Percentiles rank a stretch among this genome's conserved stretches.
These are phyloP conservation scores for Stellera chamaejasme DNA, from an alignment of 345 rosid genomes.

Conservation along the genomic window DNA sequence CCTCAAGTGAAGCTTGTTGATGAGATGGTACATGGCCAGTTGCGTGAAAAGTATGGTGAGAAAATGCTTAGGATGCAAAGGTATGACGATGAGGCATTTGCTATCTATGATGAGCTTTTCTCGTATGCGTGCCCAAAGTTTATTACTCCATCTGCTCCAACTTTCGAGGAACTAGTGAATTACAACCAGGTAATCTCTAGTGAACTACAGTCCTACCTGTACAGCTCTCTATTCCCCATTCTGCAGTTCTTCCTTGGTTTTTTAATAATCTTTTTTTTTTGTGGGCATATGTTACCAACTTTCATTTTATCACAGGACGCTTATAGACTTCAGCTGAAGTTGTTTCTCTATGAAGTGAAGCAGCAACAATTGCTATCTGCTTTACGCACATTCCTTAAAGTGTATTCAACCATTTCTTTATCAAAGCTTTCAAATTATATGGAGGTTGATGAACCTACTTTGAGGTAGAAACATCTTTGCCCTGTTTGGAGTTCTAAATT, in stretches of 20 bases:
- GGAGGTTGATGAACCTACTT: slow-evolving; percentile 90
- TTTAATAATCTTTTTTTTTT: not conserved
- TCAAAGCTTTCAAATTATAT: slow-evolving; percentile 82
- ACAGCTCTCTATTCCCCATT: not conserved
- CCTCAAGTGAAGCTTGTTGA: slow-evolving; percentile 91
- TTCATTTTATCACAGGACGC: slow-evolving; percentile 58
- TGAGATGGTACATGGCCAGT: slow-evolving; percentile 76
- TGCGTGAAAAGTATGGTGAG: slow-evolving; percentile 96
- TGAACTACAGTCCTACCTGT: not conserved
- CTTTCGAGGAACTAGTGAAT: slow-evolving; percentile 89
- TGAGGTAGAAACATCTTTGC: slow-evolving; percentile 39
- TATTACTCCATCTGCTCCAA: slow-evolving; percentile 89
- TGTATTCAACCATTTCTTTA: slow-evolving; percentile 78
- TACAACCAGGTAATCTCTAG: slow-evolving; percentile 67
- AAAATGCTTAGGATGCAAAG: slow-evolving; percentile 95
- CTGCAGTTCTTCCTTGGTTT: not conserved
- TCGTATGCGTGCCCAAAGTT: slow-evolving; percentile 99
- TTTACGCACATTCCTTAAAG: slow-evolving; percentile 76
- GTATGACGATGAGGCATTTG: slow-evolving; percentile 84
- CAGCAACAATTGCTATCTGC: slow-evolving; percentile 87
- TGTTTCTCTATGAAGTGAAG: slow-evolving; percentile 89
- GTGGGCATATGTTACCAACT: not conserved
- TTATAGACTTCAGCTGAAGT: slow-evolving; percentile 86
- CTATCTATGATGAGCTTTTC: slow-evolving; percentile 84
- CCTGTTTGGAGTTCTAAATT: not conserved